These are phyloP conservation scores for Penicillium sp. DNA, from an alignment of 2,329 filamentous ascomycete genomes.

Conservation along the genomic window DNA sequence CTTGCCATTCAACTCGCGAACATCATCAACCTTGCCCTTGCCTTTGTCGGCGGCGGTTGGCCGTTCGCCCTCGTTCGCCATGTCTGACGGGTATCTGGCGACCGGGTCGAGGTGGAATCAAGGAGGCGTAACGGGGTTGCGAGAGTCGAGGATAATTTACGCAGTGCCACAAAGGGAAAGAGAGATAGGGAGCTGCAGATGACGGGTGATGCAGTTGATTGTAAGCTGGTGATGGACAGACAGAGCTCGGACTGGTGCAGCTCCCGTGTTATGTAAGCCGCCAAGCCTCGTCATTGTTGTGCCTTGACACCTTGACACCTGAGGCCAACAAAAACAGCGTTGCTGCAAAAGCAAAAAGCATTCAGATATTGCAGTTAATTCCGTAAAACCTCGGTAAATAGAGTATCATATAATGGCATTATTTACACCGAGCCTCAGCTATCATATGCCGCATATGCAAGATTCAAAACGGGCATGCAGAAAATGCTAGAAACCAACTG, in stretches of 20 bases:
- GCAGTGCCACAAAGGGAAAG: constrained; percentile 10
- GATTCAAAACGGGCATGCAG: background rate
- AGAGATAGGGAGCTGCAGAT: constrained; percentile 17
- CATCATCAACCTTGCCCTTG: constrained; percentile 80
- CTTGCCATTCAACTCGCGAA: constrained; percentile 57
- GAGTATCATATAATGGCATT: background rate
- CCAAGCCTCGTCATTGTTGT: constrained; percentile 25
- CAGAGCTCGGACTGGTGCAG: constrained; percentile 26
- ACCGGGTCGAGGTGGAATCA: constrained; percentile 21
- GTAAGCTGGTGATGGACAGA: constrained; percentile 25
- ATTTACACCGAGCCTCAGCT: background rate
- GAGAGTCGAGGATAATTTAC: constrained; percentile 2
- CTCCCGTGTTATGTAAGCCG: constrained; percentile 23
- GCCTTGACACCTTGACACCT: background rate
- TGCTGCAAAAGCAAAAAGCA: background rate
- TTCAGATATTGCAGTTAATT: background rate
- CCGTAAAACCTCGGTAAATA: background rate
- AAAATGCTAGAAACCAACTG: background rate
- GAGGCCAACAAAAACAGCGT: background rate
- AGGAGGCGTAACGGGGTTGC: constrained; percentile 5
- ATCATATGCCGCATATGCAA: background rate
- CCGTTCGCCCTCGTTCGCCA: constrained; percentile 92
- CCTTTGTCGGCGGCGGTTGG: constrained; percentile 84
- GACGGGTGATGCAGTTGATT: constrained; percentile 20
- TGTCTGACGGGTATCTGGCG: constrained; percentile 45